Base-by-base conservation (phyloP, 352 stramenopile genomes). In the Phytopythium boreale region DNA sequence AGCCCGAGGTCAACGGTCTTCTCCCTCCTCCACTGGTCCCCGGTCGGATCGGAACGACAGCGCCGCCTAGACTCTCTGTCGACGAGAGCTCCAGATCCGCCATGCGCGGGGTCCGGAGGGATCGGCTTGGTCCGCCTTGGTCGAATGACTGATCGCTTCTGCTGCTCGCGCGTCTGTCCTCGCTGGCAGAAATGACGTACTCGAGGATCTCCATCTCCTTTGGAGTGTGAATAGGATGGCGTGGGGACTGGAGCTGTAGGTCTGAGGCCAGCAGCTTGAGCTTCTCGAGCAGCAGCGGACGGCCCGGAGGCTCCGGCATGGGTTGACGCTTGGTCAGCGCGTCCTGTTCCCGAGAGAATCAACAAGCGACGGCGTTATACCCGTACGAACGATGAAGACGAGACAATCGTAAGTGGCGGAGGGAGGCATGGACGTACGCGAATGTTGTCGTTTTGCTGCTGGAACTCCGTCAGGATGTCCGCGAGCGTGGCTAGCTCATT, bases 401-500 rank as follows among this genome's bases (percentile, higher is more conserved):
- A 29, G 60, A 11, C 29, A 46, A 12, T 19, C 26, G 36, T 31
- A 37, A 56, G 17, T 22, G 37, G 27, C n/a, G 34, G 8, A n/a
- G 2, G 3, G 15, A 27, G 7, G 49, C 24, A 10, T 3, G 49
- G 29, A 69, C 75, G 37, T 62, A 92, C 85, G n/a, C 85, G 74
- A 61, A 94, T 88, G 29, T 64, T 62, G 61, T 94, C 85, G 43
- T 88, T 94, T 60, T 90, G 79, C 55, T 88, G 80, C 65, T 94
- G 85, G 26, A 89, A 94, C 61, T 94, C 85, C 15, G 77, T 71
- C 31, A 94, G 63, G 51, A 94, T 92, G 62, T 94, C 81, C 8
- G 83, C 82, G 12, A 94, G 68, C 41, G 82, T 74, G 2, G 63
- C 52, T 19, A 94, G 68, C 55, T 94, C 85, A 34, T 78, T 68